These are phyloP conservation scores for Stramenopiles sp. DNA, from an alignment of 352 stramenopile genomes.

Conservation along the genomic window DNA sequence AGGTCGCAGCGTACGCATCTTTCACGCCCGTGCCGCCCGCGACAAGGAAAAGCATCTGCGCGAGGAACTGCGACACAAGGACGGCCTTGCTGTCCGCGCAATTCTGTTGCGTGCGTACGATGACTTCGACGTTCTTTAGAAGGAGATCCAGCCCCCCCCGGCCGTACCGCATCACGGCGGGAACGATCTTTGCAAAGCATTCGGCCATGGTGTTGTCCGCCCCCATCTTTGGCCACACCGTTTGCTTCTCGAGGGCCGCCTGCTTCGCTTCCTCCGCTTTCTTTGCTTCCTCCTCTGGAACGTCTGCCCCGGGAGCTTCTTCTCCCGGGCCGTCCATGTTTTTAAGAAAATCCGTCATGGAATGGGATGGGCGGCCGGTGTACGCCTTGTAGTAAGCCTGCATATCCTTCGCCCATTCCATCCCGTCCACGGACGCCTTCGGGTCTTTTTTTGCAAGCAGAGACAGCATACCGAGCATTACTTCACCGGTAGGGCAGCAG, in stretches of 20 bases:
- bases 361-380: background rate
- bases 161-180: background rate
- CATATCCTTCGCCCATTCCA: conserved; percentile 2
- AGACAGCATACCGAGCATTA: background rate
- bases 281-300: too few species aligned
- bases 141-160: background rate
- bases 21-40: background rate
- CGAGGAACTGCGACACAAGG: background rate
- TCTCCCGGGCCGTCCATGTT: background rate
- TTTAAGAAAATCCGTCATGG: background rate
- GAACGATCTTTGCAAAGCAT: background rate
- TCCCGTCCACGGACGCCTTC: background rate
- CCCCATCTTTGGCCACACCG: conserved; percentile 1
- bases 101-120: background rate
- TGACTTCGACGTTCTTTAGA: background rate
- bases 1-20: background rate
- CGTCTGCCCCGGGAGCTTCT: background rate
- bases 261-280: background rate
- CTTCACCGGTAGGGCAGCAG: background rate
- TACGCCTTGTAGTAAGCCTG: background rate
- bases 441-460: background rate
- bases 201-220: conserved; percentile 9
- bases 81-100: background rate
- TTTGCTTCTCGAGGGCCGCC: background rate
- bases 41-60: background rate